These are phyloP conservation scores for Chaetoceros tenuissimus DNA, from an alignment of 108 stramenopile species.

Conservation along the genomic window DNA sequence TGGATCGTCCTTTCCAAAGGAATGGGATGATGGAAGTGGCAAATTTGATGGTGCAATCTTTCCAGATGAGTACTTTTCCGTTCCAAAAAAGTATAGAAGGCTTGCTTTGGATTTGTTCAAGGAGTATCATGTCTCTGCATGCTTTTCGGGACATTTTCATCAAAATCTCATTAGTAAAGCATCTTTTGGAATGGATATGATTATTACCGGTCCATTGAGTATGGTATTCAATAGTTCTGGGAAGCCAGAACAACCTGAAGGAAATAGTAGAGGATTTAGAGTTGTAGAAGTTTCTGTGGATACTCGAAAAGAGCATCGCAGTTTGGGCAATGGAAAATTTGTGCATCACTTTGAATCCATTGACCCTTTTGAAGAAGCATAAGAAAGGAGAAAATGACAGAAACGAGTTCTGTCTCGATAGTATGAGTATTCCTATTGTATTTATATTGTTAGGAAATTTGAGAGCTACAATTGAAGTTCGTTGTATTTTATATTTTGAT, in stretches of 20 bases:
- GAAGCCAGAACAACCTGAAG: conserved; percentile 18
- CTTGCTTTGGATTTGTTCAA: conserved; percentile 38
- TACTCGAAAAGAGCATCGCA: background rate
- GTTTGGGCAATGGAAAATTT: background rate
- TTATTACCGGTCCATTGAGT: conserved; percentile 46
- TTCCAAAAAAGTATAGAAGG: conserved; percentile 38
- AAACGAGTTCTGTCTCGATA: no score
- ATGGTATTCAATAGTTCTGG: conserved; percentile 25
- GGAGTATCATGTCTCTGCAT: conserved; percentile 41
- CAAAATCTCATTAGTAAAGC: conserved; percentile 52
- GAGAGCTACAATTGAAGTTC: no score
- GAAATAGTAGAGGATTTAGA: conserved; percentile 19
- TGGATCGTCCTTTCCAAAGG: conserved; percentile 23
- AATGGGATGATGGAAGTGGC: conserved; percentile 14
- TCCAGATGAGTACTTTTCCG: conserved; percentile 47
- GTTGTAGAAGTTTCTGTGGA: conserved; percentile 16
- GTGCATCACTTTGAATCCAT: background rate
- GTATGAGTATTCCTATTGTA: no score
- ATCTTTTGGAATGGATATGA: conserved; percentile 69
- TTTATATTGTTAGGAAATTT: no score
- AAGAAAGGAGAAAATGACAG: no score
- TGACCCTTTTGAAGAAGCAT: no score
- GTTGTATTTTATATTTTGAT: no score
- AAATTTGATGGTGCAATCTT: conserved; percentile 1
- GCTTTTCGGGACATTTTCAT: conserved; percentile 66